Evolutionary conservation across 352 stramenopile genomes (phyloP).

Genomic region (Elongisporangium senticosum): DNA sequence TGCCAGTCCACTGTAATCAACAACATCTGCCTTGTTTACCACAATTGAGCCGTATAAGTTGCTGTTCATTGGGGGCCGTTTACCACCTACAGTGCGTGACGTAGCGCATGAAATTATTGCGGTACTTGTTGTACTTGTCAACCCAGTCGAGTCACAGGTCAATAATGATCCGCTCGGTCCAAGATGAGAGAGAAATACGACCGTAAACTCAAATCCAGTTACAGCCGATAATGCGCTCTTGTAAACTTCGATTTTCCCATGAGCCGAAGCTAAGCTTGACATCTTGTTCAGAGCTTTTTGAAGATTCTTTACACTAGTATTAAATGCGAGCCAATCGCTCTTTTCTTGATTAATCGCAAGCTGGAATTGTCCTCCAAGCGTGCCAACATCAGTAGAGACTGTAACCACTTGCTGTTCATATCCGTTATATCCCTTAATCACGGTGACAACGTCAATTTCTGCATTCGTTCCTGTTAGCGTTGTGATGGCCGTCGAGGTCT

Average conservation of each 20-base stretch:
- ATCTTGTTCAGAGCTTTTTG: conserved; percentile 48
- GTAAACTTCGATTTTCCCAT: conserved; percentile 51
- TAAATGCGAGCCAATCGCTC: conserved; percentile 62
- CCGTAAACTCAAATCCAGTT: conserved; percentile 48
- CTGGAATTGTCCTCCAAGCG: conserved; percentile 82
- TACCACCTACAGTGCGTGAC: conserved; percentile 24
- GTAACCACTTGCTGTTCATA: conserved; percentile 90
- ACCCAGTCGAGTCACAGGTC: conserved; percentile 27
- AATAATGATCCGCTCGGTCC: conserved; percentile 52
- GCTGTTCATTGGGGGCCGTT: conserved; percentile 78
- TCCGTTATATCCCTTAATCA: conserved; percentile 87
- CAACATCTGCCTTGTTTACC: conserved; percentile 32
- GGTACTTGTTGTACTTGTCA: conserved; percentile 37
- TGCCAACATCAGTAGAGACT: conserved; percentile 51
- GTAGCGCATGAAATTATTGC: conserved; percentile 32
- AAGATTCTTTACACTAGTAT: conserved; percentile 50
- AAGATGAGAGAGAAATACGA: conserved; percentile 60
- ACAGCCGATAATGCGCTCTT: conserved; percentile 31
- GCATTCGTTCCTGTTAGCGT: conserved; percentile 75
- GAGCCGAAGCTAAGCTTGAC: conserved; percentile 11
- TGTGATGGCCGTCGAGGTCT: conserved; percentile 23
- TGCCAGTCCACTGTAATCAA: conserved; percentile 14
- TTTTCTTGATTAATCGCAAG: conserved; percentile 83
- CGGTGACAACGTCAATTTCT: conserved; percentile 62
- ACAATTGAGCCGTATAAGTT: conserved; percentile 49